A percentile compares a stretch with the other conserved stretches of the same genome.
phyloP scores from a whole-genome alignment of 106 monocot genomes.

The Allium fistulosum region DNA sequence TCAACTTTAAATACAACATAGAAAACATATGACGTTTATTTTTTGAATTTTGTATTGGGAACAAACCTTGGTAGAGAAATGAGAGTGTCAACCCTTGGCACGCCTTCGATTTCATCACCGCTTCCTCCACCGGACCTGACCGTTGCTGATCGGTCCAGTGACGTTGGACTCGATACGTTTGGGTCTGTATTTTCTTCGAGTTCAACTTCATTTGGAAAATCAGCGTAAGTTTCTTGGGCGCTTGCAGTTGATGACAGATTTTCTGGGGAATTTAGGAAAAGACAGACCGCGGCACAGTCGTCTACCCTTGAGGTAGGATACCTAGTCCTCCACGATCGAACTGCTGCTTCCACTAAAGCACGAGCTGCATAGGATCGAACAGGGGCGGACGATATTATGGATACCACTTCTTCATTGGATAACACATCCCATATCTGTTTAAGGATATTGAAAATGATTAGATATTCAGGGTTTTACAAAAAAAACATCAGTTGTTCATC shows the following conservation, averaged over 20 bases:
- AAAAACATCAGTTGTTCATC: too few species aligned
- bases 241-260: constrained; percentile 1
- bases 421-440: constrained; percentile 30
- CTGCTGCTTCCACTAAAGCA: constrained; percentile 16
- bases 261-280: constrained; percentile 15
- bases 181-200: neutral
- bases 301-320: constrained; percentile 22
- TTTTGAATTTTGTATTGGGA: constrained; percentile 1
- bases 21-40: neutral
- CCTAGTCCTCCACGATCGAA: constrained; percentile 17
- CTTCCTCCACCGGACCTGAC: neutral
- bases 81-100: constrained; percentile 5
- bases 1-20: neutral
- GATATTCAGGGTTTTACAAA: too few species aligned
- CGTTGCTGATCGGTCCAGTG: constrained; percentile 5
- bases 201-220: constrained; percentile 2
- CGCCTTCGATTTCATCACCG: neutral
- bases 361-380: constrained; percentile 9
- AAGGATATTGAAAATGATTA: too few species aligned
- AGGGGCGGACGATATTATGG: constrained; percentile 12
- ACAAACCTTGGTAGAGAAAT: constrained; percentile 12
- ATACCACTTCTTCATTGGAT: constrained; percentile 20
- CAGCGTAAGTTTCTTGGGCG: neutral
- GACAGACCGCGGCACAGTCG: constrained; percentile 21
- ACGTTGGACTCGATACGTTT: constrained; percentile 1